Percentiles rank a stretch among this genome's conserved stretches.
Conservation (phyloP, 495 filamentous ascomycete genomes). For the Aspergillus indologenus region DNA sequence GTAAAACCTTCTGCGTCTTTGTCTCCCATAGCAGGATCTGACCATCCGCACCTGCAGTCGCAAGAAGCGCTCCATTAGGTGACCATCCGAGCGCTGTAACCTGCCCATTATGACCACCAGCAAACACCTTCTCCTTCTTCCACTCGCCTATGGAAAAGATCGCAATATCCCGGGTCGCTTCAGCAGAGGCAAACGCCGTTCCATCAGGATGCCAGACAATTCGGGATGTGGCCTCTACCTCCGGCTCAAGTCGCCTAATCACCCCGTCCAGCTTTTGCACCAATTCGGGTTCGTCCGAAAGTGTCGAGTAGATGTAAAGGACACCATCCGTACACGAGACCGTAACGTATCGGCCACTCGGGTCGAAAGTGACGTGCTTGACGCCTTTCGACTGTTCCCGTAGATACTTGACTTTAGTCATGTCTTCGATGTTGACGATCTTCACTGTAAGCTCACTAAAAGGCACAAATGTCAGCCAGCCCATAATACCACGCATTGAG, state of each 20-base stretch:
- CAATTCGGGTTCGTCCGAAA: slow-evolving; percentile 74
- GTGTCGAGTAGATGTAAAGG: slow-evolving; percentile 84
- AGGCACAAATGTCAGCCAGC: slow-evolving; percentile 15
- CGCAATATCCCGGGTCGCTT: slow-evolving; percentile 79
- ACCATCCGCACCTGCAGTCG: slow-evolving; percentile 76
- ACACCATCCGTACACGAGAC: slow-evolving; percentile 84
- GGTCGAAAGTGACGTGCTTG: slow-evolving; percentile 88
- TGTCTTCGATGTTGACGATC: slow-evolving; percentile 77
- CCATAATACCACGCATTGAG: not conserved
- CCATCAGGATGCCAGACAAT: slow-evolving; percentile 94
- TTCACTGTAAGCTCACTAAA: slow-evolving; percentile 79
- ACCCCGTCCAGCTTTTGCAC: slow-evolving; percentile 80
- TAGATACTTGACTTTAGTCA: slow-evolving; percentile 67
- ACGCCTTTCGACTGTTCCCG: slow-evolving; percentile 77
- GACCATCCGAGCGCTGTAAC: slow-evolving; percentile 90
- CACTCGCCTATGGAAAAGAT: slow-evolving; percentile 83
- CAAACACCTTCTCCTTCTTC: slow-evolving; percentile 75
- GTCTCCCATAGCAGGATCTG: slow-evolving; percentile 86
- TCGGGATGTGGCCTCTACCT: slow-evolving; percentile 71
- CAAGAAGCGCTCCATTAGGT: slow-evolving; percentile 86
- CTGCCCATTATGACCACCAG: slow-evolving; percentile 75
- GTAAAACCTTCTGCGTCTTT: slow-evolving; percentile 70
- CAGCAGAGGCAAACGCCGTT: slow-evolving; percentile 81
- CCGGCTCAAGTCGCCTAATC: slow-evolving; percentile 72
- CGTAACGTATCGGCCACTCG: slow-evolving; percentile 69